A percentile compares a stretch with the other conserved stretches of the same genome.
Evolutionary conservation across 352 stramenopile species (phyloP).

Genomic region (Plasmopara muralis): DNA sequence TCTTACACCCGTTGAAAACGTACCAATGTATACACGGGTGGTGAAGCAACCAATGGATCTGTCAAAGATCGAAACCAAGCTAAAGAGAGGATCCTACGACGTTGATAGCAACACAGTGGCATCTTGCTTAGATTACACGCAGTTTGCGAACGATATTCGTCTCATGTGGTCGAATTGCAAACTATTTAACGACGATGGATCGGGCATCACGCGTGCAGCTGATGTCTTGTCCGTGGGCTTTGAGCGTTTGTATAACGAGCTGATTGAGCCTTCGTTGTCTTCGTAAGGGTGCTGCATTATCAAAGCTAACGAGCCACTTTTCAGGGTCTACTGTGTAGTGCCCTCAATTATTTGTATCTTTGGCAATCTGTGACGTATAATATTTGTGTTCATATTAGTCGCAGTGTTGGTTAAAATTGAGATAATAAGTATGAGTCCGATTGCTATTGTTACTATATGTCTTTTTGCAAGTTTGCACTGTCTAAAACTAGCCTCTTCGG

Average conservation of each 20-base stretch:
- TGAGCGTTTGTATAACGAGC: constrained; percentile 48
- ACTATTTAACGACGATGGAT: constrained; percentile 79
- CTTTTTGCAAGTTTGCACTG: constrained; percentile 5
- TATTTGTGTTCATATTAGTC: constrained; percentile 18
- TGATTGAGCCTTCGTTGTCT: constrained; percentile 27
- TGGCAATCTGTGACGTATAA: constrained; percentile 12
- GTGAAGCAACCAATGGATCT: constrained; percentile 82
- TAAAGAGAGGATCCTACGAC: constrained; percentile 51
- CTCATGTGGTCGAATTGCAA: constrained; percentile 82
- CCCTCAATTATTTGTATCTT: constrained; percentile 6
- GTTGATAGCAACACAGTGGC: constrained; percentile 29
- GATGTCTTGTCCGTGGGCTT: constrained; percentile 62
- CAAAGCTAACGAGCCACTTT: constrained; percentile 4
- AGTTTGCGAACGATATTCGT: constrained; percentile 70
- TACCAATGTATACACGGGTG: constrained; percentile 64
- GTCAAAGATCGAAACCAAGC: constrained; percentile 60
- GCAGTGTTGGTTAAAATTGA: constrained; percentile 11
- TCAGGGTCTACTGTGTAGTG: constrained; percentile 2
- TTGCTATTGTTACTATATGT: constrained; percentile 17
- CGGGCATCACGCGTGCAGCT: constrained; percentile 65
- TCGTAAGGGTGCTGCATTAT: constrained; percentile 11
- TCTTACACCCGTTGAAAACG: constrained; percentile 61
- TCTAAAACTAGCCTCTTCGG: constrained; percentile 21
- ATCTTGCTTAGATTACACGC: constrained; percentile 28
- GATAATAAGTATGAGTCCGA: constrained; percentile 17